Evolutionary conservation across 1,284 basidiomycete genomes (phyloP).

Genomic region (Malassezia pachydermatis): DNA sequence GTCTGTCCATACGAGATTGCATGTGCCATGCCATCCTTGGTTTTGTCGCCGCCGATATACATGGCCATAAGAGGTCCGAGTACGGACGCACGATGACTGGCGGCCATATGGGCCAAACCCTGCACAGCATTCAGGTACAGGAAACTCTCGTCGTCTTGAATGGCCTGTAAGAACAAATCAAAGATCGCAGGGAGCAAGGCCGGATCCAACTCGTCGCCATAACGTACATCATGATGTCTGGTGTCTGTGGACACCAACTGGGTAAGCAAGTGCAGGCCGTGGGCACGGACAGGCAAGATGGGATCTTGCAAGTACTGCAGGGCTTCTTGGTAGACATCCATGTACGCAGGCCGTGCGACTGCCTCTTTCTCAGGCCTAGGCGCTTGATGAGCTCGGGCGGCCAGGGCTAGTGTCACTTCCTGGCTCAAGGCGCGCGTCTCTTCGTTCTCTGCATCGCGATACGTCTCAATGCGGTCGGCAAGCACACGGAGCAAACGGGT

Average conservation of each 20-base stretch:
- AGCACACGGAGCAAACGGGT: slow-evolving; percentile 35
- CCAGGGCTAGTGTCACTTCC: slow-evolving; percentile 71
- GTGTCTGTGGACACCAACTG: slow-evolving; percentile 27
- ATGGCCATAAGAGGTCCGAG: slow-evolving; percentile 26
- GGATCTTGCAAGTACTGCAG: slow-evolving; percentile 80
- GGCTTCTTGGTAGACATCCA: slow-evolving; percentile 64
- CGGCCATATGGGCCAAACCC: slow-evolving; percentile 59
- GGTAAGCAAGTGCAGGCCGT: slow-evolving; percentile 55
- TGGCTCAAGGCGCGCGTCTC: slow-evolving; percentile 56
- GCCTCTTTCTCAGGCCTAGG: neutral
- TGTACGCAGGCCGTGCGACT: neutral
- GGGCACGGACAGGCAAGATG: slow-evolving; percentile 84
- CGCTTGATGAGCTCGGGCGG: slow-evolving; percentile 54
- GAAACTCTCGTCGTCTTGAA: slow-evolving; percentile 88
- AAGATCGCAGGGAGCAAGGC: slow-evolving; percentile 67
- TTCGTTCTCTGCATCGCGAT: slow-evolving; percentile 21
- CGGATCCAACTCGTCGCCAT: slow-evolving; percentile 22
- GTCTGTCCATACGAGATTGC: neutral
- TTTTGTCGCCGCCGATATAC: slow-evolving; percentile 31
- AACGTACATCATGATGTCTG: neutral
- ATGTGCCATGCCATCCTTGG: neutral
- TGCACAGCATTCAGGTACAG: slow-evolving; percentile 87
- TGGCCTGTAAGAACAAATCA: slow-evolving; percentile 71
- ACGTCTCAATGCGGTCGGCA: slow-evolving; percentile 22
- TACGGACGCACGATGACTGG: slow-evolving; percentile 20